Evolutionary conservation across 305 asterid species (phyloP).

Genomic region (Fraxinus sp.): DNA sequence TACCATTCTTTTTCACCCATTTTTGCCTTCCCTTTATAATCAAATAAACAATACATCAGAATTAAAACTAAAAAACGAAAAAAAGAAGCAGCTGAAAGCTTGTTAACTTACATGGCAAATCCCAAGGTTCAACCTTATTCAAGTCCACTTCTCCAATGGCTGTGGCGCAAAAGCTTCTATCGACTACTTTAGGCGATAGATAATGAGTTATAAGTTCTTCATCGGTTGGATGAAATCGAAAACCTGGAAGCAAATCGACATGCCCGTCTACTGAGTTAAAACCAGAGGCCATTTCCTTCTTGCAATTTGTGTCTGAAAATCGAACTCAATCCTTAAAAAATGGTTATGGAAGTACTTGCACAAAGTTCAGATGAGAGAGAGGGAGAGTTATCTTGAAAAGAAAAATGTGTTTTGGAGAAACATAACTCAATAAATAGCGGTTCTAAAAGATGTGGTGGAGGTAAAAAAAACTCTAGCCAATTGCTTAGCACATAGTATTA

Average conservation of each 20-base stretch:
- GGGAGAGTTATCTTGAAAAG: not conserved
- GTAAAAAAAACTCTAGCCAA: not conserved
- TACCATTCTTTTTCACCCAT: constrained; percentile 96
- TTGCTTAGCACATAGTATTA: not conserved
- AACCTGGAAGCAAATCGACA: constrained; percentile 81
- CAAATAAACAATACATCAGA: not conserved
- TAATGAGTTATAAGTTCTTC: constrained; percentile 89
- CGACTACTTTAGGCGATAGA: constrained; percentile 58
- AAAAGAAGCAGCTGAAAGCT: not conserved
- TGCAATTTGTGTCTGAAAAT: not conserved
- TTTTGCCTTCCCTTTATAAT: constrained; percentile 66
- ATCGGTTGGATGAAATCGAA: constrained; percentile 88
- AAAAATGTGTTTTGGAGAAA: not conserved
- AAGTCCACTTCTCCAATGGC: constrained; percentile 86
- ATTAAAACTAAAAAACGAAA: not conserved
- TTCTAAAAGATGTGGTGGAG: not conserved
- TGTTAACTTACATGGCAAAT: constrained; percentile 71
- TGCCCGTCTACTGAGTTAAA: constrained; percentile 32
- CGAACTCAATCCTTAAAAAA: not conserved
- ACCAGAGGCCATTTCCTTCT: constrained; percentile 40
- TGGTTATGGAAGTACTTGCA: not conserved
- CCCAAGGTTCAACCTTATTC: constrained; percentile 96
- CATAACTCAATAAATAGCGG: not conserved
- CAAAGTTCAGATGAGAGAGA: not conserved
- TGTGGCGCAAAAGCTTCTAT: constrained; percentile 38